phyloP scores from a whole-genome alignment of 257 asterid genomes.

The Penstemon eatonii region DNA sequence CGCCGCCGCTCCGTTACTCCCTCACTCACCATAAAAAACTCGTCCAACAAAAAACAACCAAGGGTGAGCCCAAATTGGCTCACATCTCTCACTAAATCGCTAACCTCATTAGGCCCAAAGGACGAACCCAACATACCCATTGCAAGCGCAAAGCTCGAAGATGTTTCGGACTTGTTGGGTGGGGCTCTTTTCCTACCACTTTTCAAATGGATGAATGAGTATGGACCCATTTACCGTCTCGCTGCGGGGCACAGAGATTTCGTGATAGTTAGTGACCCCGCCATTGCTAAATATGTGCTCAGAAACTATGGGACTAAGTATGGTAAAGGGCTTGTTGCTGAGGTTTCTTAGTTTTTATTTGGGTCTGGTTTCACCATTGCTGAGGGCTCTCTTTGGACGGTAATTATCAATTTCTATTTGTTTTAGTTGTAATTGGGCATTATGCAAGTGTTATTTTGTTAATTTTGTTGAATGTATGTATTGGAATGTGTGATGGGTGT shows the following conservation, averaged over 20 bases:
- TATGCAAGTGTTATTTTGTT: background rate
- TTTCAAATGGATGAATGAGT: constrained; percentile 87
- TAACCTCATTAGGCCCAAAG: constrained; percentile 55
- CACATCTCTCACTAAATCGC: constrained; percentile 65
- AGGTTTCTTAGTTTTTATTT: constrained; percentile 93
- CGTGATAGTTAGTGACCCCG: constrained; percentile 86
- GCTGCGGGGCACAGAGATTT: constrained; percentile 87
- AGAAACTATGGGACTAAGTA: constrained; percentile 82
- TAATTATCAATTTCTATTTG: constrained; percentile 24
- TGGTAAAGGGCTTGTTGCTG: constrained; percentile 81
- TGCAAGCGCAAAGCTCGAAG: constrained; percentile 83
- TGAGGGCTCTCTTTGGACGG: constrained; percentile 96
- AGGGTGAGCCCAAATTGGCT: constrained; percentile 95
- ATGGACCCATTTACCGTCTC: constrained; percentile 83
- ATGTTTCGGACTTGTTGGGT: constrained; percentile 84
- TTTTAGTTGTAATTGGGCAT: background rate
- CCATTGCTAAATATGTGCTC: constrained; percentile 82
- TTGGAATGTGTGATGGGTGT: background rate
- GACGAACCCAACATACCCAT: constrained; percentile 85
- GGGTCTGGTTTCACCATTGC: constrained; percentile 99
- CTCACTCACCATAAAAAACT: constrained; percentile 38
- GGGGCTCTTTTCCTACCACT: constrained; percentile 92
- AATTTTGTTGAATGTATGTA: background rate
- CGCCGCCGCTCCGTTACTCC: constrained; percentile 19
- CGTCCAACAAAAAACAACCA: constrained; percentile 48